Base-by-base conservation (phyloP, 2,329 filamentous ascomycete species). In the Monilinia fructicola region DNA sequence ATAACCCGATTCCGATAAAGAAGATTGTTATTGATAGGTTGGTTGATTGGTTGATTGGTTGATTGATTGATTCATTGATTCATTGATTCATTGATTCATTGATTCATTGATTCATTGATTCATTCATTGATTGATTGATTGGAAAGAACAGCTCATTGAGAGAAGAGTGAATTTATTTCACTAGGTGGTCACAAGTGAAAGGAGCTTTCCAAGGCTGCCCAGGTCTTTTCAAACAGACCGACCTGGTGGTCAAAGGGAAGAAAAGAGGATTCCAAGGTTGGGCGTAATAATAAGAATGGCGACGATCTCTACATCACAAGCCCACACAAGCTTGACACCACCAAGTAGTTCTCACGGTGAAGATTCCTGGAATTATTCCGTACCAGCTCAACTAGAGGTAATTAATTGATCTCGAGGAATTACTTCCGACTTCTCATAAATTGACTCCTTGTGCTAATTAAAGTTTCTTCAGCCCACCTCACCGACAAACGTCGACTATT, bases 251-350 rank as follows among this genome's bases (percentile, higher is more conserved):
- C 4, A 3, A 9, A 42, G 31, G 31, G 5, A 14, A 28, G 5
- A 14, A 28, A 44, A 38, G 5, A 23, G 7, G 42, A 23, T 46
- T 44, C 16, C 5, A 7, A 35, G 31, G n/a, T n/a, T n/a, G n/a
- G n/a, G n/a, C n/a, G n/a, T n/a, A n/a, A n/a, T 35, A 44, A 44
- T 54, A 35, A 63, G 38, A 46, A 77, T 77, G 76, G 75, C 76
- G 74, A 75, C 74, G 71, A 75, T 76, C 70, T 75, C 75, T 66
- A 73, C 74, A 64, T 72, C 75, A 72, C 75, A 76, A 68, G 74
- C 73, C 72, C 70, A 70, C 23, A 73, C 59, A 70, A 68, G 72
- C 52, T 69, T 76, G 67, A 75, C 75, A 66, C 73, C 75, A 16
- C 74, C 74, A 28, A 73, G 71, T 54, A 77, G 74, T 66, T 75